Evolutionary conservation across 2,329 filamentous ascomycete species (phyloP), one percentile per base, ranked within the genome.

Genomic region (Penicillium thymicola): DNA sequence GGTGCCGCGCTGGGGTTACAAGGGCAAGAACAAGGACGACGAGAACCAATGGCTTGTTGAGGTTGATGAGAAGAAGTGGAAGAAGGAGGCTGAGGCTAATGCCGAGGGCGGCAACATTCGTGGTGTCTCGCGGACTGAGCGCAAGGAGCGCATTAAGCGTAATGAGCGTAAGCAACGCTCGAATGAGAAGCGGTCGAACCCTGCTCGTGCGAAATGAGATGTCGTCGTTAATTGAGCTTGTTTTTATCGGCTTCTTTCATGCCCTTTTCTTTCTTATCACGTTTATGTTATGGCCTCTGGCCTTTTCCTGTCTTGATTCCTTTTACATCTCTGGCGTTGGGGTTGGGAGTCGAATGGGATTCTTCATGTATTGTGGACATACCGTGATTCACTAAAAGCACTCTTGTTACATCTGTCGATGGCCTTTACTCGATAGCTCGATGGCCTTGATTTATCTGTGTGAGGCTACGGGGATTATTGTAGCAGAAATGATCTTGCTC

Each of bases 1-100:
- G 91, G 89, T 91, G 71, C 88, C 90, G 61, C 92, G 92, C 76
- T 99, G 93, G 91, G 94, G 94, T 0, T 96, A 94, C 79, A 89
- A 93, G 79, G 92, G 89, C 59, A 87, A 89, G 74, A 94, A 94
- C 75, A 93, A 94, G 81, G 86, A 87, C 59, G 88, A 85, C 21
- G 88, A 95, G 75, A 81, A 85, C 62, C 87, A 96, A 69, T 96
- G 92, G 89, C 79, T 97, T 65, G 90, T 97, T 57, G 94, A 97
- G 83, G 87, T 99, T 52, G 89, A 96, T 70, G 85, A 88, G 70
- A 85, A 88, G 71, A 83, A 84, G 68, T 87, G 89, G 73, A 85
- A 88, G 73, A 85, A 85, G 71, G 87, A 90, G 76, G 81, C 78
- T 38, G 78, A 73, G n/a, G 68, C 68, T 57, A 66, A 78, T 81